Evolutionary conservation across 1,284 basidiomycete genomes (phyloP).

Genomic region (Testicularia cyperi): DNA sequence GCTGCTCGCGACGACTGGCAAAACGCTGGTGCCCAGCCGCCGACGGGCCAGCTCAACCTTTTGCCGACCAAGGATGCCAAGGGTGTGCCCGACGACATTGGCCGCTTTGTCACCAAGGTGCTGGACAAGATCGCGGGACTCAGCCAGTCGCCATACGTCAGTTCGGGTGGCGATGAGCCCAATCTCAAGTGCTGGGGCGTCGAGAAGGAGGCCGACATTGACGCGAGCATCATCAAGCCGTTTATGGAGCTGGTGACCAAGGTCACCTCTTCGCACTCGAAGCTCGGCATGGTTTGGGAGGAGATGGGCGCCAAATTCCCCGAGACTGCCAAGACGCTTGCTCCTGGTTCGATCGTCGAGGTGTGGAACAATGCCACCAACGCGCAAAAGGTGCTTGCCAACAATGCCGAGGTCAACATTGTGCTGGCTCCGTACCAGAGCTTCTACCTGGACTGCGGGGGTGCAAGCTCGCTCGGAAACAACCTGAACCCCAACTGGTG

Average conservation of each 20-base stretch:
- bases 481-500: conserved; percentile 67
- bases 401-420: conserved; percentile 70
- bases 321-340: conserved; percentile 62
- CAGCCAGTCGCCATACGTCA: conserved; percentile 69
- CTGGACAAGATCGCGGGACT: conserved; percentile 56
- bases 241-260: conserved; percentile 69
- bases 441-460: conserved; percentile 73
- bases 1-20: conserved; percentile 69
- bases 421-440: conserved; percentile 66
- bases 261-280: conserved; percentile 63
- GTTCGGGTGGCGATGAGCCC: conserved; percentile 81
- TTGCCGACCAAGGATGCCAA: background rate
- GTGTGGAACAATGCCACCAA: conserved; percentile 72
- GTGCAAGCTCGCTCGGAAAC: conserved; percentile 74
- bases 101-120: conserved; percentile 39
- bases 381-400: conserved; percentile 68
- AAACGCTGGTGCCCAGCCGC: conserved; percentile 66
- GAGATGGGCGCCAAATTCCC: conserved; percentile 61
- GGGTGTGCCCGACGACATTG: conserved; percentile 62
- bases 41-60: conserved; percentile 71
- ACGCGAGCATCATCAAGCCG: conserved; percentile 61
- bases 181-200: conserved; percentile 70
- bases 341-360: conserved; percentile 71
- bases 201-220: conserved; percentile 30
- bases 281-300: conserved; percentile 73